Percentiles rank a stretch among this genome's conserved stretches.
phyloP scores from a whole-genome alignment of 179 eudicot species.

The Vitellaria paradoxa region DNA sequence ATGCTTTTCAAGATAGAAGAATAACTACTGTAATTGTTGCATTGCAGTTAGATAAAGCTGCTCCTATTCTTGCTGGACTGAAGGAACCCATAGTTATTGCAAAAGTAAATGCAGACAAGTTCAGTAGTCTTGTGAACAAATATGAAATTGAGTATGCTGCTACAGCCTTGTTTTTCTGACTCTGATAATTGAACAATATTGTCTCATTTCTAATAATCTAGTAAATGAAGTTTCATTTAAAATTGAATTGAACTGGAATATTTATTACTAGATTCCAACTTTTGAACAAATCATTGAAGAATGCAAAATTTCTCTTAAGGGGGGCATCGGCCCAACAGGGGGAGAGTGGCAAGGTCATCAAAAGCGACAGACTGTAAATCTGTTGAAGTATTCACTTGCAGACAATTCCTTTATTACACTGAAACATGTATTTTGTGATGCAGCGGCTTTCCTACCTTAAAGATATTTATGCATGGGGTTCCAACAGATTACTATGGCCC shows the following conservation, averaged over 20 bases:
- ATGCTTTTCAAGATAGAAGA: background rate
- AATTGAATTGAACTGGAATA: background rate
- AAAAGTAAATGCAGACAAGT: conserved; percentile 87
- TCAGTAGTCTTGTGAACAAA: conserved; percentile 60
- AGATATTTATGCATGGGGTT: conserved; percentile 80
- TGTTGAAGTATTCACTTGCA: background rate
- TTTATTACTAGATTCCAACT: background rate
- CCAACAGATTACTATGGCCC: conserved; percentile 84
- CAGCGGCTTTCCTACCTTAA: conserved; percentile 93
- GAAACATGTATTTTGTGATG: conserved; percentile 23
- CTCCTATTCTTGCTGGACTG: conserved; percentile 70
- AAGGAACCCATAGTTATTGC: conserved; percentile 82
- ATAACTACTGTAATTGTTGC: conserved; percentile 18
- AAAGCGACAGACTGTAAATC: too few species aligned
- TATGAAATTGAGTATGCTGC: conserved; percentile 79
- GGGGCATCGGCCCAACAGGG: too few species aligned
- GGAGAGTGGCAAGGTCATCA: too few species aligned
- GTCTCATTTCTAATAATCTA: conserved; percentile 1
- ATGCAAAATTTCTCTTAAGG: too few species aligned
- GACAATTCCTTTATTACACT: conserved; percentile 6
- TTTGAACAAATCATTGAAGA: background rate
- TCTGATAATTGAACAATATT: background rate
- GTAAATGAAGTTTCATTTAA: background rate
- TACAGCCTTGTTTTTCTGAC: conserved; percentile 15
- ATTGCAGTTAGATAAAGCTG: conserved; percentile 89